Base-by-base conservation (phyloP, 2,329 filamentous ascomycete species). In the Colletotrichum sp. region DNA sequence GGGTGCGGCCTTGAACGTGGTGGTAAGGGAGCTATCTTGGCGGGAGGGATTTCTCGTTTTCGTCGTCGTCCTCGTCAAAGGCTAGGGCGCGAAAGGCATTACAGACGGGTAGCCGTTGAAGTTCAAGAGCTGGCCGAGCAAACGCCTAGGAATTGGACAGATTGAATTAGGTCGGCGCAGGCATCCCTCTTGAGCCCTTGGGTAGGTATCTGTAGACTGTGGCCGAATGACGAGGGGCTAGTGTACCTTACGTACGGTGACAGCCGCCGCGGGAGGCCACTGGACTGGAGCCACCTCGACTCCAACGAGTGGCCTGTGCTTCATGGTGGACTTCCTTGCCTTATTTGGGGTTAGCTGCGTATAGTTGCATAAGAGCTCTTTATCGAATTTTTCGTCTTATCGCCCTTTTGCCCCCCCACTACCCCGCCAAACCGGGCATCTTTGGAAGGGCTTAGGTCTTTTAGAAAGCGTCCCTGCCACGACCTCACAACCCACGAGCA, bases 211-310 rank as follows among this genome's bases (percentile, higher is more conserved):
- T 55, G 55, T 55, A 68, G 32, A 65, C 57, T 69, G 59, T 76
- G 73, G 69, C 69, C 74, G 71, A 74, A 69, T 74, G 74, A 76
- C 74, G 70, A 76, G 74, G 74, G 74, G 72, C 63, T 75, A 62
- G 30, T 34, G 62, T 63, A 36, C 59, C 59, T 63, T 63, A 62
- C 21, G 55, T 60, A 63, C 68, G 68, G 68, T 76, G 74, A 76
- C 65, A 74, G 49, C 67, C 66, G 69, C 32, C 62, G 52, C 62
- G 62, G 69, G 36, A 72, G 63, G 66, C 30, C 52, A 60, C 66
- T 69, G 32, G 72, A 67, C 66, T 69, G 21, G 72, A 67, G 69
- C 69, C 69, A 72, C 69, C 62, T 71, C 39, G 62, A 63, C 24
- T 73, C 65, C 57, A 71, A 70, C 16, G 44, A 13, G 69, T 76